Conservation (phyloP, 345 rosid genomes). For the Aethionema arabicum region DNA sequence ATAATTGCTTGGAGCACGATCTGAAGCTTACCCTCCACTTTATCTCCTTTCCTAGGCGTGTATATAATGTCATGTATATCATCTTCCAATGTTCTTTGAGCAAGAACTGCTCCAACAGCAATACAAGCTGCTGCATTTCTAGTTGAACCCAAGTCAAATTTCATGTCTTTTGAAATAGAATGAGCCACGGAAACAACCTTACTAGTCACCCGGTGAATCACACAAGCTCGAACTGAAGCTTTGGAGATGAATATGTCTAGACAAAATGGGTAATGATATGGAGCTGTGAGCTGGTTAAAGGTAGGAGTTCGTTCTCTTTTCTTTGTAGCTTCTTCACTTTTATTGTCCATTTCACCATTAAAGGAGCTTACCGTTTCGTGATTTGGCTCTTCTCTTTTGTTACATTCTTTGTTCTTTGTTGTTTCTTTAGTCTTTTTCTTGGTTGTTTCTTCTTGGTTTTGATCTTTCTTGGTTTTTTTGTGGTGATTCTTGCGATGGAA, state of each 20-base stretch:
- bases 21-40: slow-evolving; percentile 73
- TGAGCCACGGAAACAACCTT: slow-evolving; percentile 87
- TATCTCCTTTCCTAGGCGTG: slow-evolving; percentile 82
- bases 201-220: slow-evolving; percentile 78
- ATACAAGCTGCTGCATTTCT: slow-evolving; percentile 67
- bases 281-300: slow-evolving; percentile 83
- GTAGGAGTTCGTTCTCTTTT: slow-evolving; percentile 64
- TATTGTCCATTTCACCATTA: slow-evolving; percentile 15
- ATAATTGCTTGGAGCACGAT: slow-evolving; percentile 73
- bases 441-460: slow-evolving; percentile 38
- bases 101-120: slow-evolving; percentile 70
- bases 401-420: slow-evolving; percentile 35
- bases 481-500: slow-evolving; percentile 63
- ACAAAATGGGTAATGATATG: slow-evolving; percentile 86
- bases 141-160: slow-evolving; percentile 71
- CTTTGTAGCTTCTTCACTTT: slow-evolving; percentile 10
- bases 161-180: slow-evolving; percentile 86
- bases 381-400: slow-evolving; percentile 27
- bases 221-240: slow-evolving; percentile 80
- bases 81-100: slow-evolving; percentile 76
- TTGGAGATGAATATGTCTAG: slow-evolving; percentile 77
- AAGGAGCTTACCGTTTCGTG: slow-evolving; percentile 20
- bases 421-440: slow-evolving; percentile 33
- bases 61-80: slow-evolving; percentile 70
- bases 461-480: slow-evolving; percentile 37